Conservation (phyloP, 495 filamentous ascomycete species). For the Aspergillus cristatus region DNA sequence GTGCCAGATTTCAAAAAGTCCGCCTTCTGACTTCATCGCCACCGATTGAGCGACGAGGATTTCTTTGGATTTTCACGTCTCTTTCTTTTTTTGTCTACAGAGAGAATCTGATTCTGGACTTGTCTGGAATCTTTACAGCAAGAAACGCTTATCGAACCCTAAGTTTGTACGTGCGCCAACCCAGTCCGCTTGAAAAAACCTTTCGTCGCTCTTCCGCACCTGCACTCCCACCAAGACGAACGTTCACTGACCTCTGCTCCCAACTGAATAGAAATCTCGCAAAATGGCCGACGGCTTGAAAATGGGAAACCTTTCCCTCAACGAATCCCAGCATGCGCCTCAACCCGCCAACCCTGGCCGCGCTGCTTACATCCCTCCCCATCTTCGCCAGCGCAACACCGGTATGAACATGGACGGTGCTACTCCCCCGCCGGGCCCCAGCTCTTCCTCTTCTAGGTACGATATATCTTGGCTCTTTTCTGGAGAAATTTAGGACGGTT, state of each 20-base stretch:
- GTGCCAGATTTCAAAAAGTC: slow-evolving; percentile 6
- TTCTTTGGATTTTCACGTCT: slow-evolving; percentile 20
- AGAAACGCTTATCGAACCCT: too few relatives aligned
- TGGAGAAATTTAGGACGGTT: neutral
- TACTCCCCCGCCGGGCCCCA: slow-evolving; percentile 20
- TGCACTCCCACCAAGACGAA: too few relatives aligned
- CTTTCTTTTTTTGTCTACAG: slow-evolving; percentile 28
- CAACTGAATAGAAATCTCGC: too few relatives aligned
- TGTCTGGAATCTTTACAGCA: too few relatives aligned
- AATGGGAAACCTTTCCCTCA: slow-evolving; percentile 75
- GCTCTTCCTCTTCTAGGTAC: slow-evolving; percentile 33
- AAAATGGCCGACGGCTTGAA: slow-evolving; percentile 95
- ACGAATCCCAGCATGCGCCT: slow-evolving; percentile 60
- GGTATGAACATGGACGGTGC: slow-evolving; percentile 36
- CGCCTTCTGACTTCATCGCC: slow-evolving; percentile 9
- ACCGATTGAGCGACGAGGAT: slow-evolving; percentile 8
- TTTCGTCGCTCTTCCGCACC: too few relatives aligned
- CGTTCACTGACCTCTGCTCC: too few relatives aligned
- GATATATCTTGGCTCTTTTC: slow-evolving; percentile 1
- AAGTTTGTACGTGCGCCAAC: slow-evolving; percentile 6
- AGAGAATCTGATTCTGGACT: too few relatives aligned
- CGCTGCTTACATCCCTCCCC: slow-evolving; percentile 90
- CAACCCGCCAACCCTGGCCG: slow-evolving; percentile 38
- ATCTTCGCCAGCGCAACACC: slow-evolving; percentile 61
- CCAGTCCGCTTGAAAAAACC: too few relatives aligned